phyloP scores from a whole-genome alignment of 108 stramenopile genomes.

The Cyclotella cryptica region DNA sequence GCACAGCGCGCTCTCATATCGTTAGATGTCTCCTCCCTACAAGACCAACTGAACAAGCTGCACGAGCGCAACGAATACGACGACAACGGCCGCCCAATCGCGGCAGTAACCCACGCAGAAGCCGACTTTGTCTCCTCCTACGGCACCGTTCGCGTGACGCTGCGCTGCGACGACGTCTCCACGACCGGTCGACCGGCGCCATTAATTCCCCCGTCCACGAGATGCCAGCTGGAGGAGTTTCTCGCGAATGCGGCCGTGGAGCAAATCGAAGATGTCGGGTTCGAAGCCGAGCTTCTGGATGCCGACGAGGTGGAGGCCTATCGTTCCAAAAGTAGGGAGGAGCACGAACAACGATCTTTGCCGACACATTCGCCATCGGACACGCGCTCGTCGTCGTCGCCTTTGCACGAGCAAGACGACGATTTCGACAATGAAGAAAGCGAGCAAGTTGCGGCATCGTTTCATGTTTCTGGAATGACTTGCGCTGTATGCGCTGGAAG shows the following conservation, averaged over 20 bases:
- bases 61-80: background rate
- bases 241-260: slow-evolving; percentile 50
- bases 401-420: background rate
- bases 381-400: no score
- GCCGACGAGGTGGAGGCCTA: slow-evolving; percentile 39
- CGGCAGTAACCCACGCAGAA: background rate
- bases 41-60: slow-evolving; percentile 2
- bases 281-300: slow-evolving; percentile 54
- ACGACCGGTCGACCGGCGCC: background rate
- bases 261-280: slow-evolving; percentile 66
- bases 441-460: slow-evolving; percentile 25
- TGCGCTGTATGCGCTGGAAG: slow-evolving; percentile 78
- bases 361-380: background rate
- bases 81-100: no score
- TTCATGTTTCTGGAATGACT: slow-evolving; percentile 71
- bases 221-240: background rate
- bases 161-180: background rate
- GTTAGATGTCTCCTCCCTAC: slow-evolving; percentile 24
- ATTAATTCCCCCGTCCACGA: background rate
- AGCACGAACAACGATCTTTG: background rate
- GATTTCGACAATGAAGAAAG: slow-evolving; percentile 8
- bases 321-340: slow-evolving; percentile 4
- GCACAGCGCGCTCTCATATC: slow-evolving; percentile 47
- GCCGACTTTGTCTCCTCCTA: slow-evolving; percentile 7
- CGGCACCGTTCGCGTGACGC: background rate